Evolutionary conservation across 2,329 filamentous ascomycete genomes (phyloP).

Genomic region (Monosporascus ibericus): DNA sequence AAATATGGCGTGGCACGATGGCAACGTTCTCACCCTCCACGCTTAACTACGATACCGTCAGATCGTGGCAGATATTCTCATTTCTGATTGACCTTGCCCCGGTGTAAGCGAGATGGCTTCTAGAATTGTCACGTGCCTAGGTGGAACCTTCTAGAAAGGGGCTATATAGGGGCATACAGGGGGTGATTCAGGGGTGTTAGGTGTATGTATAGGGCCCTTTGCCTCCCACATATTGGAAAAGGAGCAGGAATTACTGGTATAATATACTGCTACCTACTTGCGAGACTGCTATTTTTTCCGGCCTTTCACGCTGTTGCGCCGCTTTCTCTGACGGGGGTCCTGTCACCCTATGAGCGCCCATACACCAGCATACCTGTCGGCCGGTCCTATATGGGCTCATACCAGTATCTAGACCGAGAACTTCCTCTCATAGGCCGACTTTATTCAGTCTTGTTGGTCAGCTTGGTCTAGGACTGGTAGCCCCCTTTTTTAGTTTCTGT

Average conservation of each 20-base stretch:
- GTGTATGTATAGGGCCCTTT: too few relatives aligned
- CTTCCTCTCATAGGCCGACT: constrained; percentile 4
- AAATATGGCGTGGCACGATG: constrained; percentile 11
- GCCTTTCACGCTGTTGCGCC: too few relatives aligned
- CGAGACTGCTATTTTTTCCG: too few relatives aligned
- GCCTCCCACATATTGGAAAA: too few relatives aligned
- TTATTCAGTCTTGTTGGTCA: constrained; percentile 9
- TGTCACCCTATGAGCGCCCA: constrained; percentile 7
- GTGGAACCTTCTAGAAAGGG: too few relatives aligned
- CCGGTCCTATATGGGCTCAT: background rate
- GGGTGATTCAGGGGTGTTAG: too few relatives aligned
- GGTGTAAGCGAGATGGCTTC: constrained; percentile 16
- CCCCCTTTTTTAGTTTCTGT: constrained; percentile 14
- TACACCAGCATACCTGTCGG: constrained; percentile 16
- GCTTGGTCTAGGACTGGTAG: constrained; percentile 6
- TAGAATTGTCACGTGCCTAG: constrained; percentile 7
- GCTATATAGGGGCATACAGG: too few relatives aligned
- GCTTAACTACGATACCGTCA: constrained; percentile 11
- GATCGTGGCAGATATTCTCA: constrained; percentile 17
- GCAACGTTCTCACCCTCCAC: constrained; percentile 13
- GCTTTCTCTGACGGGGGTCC: background rate
- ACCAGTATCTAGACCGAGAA: background rate
- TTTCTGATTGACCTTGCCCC: constrained; percentile 18
- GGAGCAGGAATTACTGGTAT: too few relatives aligned
- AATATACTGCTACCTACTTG: too few relatives aligned